Conservation (phyloP, 2,329 filamentous ascomycete species). For the Ambrosiella xylebori region DNA sequence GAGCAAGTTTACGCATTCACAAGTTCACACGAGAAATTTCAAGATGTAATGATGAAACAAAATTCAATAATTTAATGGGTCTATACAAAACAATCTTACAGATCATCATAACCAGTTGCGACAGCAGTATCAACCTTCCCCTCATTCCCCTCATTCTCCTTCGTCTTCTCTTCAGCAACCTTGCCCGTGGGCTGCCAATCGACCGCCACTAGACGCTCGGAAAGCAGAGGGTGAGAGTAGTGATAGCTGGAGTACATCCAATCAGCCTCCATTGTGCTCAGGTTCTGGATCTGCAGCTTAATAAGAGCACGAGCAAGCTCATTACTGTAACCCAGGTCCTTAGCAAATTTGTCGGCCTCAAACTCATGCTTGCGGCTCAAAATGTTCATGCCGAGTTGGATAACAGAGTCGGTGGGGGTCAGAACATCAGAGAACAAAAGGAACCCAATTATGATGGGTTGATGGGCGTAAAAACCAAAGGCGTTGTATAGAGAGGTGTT, state of each 20-base stretch:
- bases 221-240: constrained; percentile 91
- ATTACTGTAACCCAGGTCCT: constrained; percentile 62
- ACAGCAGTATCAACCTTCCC: constrained; percentile 33
- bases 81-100: constrained; percentile 28
- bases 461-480: constrained; percentile 71
- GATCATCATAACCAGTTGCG: constrained; percentile 55
- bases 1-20: neutral
- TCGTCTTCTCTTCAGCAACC: constrained; percentile 25
- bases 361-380: constrained; percentile 91
- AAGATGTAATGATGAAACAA: neutral
- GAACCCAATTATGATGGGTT: constrained; percentile 92
- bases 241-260: constrained; percentile 98
- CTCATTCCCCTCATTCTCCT: constrained; percentile 18
- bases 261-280: constrained; percentile 97
- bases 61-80: neutral
- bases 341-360: constrained; percentile 82
- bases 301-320: constrained; percentile 79
- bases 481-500: constrained; percentile 79
- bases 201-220: constrained; percentile 79
- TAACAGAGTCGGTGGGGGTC: constrained; percentile 79
- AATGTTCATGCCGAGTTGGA: constrained; percentile 93
- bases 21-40: neutral
- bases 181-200: constrained; percentile 56
- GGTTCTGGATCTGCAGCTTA: constrained; percentile 95
- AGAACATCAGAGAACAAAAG: constrained; percentile 95